phyloP scores from a whole-genome alignment of 2,329 filamentous ascomycete species.

The Elsinoe necatrix region DNA sequence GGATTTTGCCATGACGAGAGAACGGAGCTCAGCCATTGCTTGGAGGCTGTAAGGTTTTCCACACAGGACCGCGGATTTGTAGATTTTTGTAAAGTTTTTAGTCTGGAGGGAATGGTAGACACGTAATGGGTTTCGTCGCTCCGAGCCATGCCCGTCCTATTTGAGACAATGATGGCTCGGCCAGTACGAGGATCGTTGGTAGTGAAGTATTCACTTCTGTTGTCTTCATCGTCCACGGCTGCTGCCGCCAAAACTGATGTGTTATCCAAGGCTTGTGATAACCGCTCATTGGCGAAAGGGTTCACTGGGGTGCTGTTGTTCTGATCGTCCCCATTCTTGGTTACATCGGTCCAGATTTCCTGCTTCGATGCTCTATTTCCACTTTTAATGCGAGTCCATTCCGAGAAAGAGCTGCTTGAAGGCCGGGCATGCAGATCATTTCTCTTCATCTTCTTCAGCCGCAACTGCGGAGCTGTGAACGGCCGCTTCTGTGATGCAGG shows the following conservation, averaged over 20 bases:
- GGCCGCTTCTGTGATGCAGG: background rate
- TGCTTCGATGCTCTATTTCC: conserved; percentile 22
- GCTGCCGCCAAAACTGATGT: background rate
- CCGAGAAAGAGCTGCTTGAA: conserved; percentile 22
- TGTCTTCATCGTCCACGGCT: background rate
- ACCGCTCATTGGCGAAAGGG: too few species aligned
- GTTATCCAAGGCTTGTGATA: too few species aligned
- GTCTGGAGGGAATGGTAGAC: background rate
- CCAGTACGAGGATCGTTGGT: background rate
- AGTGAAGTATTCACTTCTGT: background rate
- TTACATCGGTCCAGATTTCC: background rate
- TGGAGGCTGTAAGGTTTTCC: background rate
- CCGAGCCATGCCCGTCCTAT: background rate
- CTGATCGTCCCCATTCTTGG: background rate
- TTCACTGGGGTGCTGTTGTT: background rate
- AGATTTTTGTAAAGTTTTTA: background rate
- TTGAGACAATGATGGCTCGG: background rate
- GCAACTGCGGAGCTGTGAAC: background rate
- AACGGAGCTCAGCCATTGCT: conserved; percentile 52
- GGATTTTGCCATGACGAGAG: conserved; percentile 66
- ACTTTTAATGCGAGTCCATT: conserved; percentile 40
- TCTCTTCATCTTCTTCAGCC: background rate
- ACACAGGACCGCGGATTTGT: background rate
- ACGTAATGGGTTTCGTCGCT: too few species aligned
- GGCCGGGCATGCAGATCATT: background rate